Evolutionary conservation across 2,329 filamentous ascomycete species (phyloP).

Genomic region (Aphanocladium album): DNA sequence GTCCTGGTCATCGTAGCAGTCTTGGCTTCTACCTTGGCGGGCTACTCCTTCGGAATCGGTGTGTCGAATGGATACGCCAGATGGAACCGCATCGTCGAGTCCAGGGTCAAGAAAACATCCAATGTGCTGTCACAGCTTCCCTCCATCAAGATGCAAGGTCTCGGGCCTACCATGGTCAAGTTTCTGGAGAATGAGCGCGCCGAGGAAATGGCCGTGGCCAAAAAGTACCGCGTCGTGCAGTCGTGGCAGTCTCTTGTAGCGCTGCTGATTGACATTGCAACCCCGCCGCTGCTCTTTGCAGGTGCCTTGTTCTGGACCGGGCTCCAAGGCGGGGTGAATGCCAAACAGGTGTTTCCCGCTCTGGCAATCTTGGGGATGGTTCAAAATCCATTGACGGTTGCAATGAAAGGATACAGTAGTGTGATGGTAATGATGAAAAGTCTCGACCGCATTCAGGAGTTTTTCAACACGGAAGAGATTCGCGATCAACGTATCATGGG

Average conservation of each 20-base stretch:
- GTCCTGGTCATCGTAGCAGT: neutral
- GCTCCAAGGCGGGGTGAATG: neutral
- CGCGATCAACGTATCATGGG: neutral
- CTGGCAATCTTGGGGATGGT: neutral
- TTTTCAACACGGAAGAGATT: conserved; percentile 20
- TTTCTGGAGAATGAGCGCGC: neutral
- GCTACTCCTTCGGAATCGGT: neutral
- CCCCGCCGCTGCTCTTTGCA: neutral
- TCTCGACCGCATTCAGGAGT: conserved; percentile 30
- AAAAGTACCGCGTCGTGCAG: neutral
- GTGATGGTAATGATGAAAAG: conserved; percentile 30
- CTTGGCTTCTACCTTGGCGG: neutral
- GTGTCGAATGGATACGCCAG: neutral
- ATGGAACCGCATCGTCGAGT: conserved; percentile 36
- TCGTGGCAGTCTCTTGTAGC: neutral
- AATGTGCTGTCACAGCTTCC: conserved; percentile 36
- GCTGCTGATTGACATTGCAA: neutral
- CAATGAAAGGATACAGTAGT: conserved; percentile 29
- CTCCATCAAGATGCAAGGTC: conserved; percentile 39
- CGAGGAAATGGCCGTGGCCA: neutral
- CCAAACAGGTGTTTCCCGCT: neutral
- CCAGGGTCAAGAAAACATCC: conserved; percentile 33
- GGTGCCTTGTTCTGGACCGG: neutral
- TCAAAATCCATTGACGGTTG: conserved; percentile 21
- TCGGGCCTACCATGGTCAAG: conserved; percentile 15